Percentiles rank a stretch among this genome's conserved stretches.
These are phyloP conservation scores for Solanum megistacrolobum DNA, from an alignment of 257 asterid genomes.

Conservation along the genomic window DNA sequence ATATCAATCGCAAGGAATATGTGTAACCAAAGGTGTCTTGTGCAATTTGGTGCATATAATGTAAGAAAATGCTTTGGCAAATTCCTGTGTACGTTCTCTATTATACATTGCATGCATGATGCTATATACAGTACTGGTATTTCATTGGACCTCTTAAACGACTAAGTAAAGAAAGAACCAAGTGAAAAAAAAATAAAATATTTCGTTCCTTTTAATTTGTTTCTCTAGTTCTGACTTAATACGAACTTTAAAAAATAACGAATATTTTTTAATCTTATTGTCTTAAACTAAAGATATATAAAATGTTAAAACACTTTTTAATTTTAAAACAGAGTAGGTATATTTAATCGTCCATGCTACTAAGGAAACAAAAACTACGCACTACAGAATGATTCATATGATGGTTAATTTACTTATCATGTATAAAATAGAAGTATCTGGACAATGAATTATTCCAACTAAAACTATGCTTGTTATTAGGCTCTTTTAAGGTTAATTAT, in stretches of 20 bases:
- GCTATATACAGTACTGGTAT: neutral
- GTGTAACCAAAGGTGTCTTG: neutral
- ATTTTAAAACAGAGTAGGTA: accelerated
- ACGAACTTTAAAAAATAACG: neutral
- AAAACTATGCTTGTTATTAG: neutral
- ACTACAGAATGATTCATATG: neutral
- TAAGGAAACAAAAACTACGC: neutral
- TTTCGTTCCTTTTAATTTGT: too few species aligned
- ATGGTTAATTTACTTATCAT: neutral
- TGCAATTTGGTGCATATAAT: neutral
- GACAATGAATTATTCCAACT: neutral
- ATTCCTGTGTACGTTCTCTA: neutral
- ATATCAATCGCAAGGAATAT: neutral
- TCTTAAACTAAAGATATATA: too few species aligned
- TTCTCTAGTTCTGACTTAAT: neutral
- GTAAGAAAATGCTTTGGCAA: neutral
- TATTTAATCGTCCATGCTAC: neutral
- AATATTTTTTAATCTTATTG: accelerated
- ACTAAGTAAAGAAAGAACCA: neutral
- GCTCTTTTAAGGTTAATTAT: neutral
- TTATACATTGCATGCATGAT: constrained; percentile 9
- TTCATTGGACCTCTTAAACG: neutral
- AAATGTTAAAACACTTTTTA: accelerated
- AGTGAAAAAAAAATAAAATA: too few species aligned
- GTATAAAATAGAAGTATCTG: neutral